Conservation (phyloP, 768 basidiomycete species). For the Psilocybe azurescens region DNA sequence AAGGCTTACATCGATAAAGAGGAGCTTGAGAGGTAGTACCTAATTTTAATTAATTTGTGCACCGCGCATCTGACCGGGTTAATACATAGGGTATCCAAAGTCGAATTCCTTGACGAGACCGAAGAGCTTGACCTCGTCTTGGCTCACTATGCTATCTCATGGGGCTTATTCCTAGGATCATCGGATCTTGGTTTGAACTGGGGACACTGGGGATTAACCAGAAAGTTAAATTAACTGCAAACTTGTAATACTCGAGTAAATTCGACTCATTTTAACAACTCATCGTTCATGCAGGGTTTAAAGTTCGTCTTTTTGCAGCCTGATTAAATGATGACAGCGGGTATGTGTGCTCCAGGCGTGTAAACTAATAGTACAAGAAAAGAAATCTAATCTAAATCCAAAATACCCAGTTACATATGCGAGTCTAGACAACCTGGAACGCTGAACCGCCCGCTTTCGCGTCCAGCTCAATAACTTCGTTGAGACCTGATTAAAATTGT, state of each 20-base stretch:
- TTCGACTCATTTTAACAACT: neutral
- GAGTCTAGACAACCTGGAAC: constrained; percentile 50
- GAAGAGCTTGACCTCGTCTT: constrained; percentile 94
- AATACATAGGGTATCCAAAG: constrained; percentile 63
- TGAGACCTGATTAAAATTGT: constrained; percentile 68
- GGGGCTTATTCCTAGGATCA: constrained; percentile 49
- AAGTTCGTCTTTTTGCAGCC: neutral
- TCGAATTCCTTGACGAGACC: constrained; percentile 92
- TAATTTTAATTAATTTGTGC: neutral
- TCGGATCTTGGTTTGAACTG: constrained; percentile 26
- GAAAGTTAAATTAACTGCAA: constrained; percentile 12
- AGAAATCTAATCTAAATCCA: neutral
- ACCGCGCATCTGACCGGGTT: neutral
- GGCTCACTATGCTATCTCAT: constrained; percentile 88
- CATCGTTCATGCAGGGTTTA: neutral
- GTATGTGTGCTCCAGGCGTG: constrained; percentile 3
- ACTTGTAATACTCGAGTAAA: neutral
- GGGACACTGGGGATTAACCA: constrained; percentile 43
- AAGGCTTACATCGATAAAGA: constrained; percentile 45
- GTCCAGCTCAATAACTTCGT: constrained; percentile 59
- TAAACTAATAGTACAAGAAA: neutral
- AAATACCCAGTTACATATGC: constrained; percentile 10
- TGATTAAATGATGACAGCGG: constrained; percentile 2
- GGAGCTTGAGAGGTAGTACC: constrained; percentile 65
- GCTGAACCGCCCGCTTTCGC: constrained; percentile 62